phyloP scores from a whole-genome alignment of 2,329 filamentous ascomycete genomes.

The Epichloe brachyelytri region DNA sequence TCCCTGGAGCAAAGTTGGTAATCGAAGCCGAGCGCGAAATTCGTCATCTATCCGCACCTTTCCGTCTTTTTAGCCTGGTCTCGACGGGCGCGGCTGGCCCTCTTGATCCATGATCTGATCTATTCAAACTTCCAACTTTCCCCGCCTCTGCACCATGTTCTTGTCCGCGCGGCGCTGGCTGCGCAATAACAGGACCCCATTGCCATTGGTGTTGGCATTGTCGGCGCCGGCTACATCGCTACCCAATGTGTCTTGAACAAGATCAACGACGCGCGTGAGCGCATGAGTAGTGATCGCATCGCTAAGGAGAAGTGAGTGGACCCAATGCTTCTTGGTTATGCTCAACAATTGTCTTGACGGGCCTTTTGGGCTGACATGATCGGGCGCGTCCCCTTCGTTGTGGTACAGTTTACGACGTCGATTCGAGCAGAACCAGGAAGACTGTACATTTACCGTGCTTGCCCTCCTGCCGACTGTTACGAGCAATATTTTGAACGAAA shows the following conservation, averaged over 20 bases:
- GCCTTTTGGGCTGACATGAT: neutral
- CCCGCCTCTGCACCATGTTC: slow-evolving; percentile 33
- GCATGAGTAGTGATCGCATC: slow-evolving; percentile 91
- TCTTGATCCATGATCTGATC: slow-evolving; percentile 1
- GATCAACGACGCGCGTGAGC: slow-evolving; percentile 84
- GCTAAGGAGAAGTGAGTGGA: slow-evolving; percentile 83
- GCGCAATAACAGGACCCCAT: slow-evolving; percentile 79
- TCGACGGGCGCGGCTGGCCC: neutral
- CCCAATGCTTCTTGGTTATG: neutral
- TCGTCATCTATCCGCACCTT: neutral
- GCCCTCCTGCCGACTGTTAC: slow-evolving; percentile 86
- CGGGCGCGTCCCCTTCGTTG: neutral
- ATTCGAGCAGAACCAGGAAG: slow-evolving; percentile 98
- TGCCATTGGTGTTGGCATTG: slow-evolving; percentile 73
- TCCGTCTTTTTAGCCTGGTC: neutral
- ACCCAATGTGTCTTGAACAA: slow-evolving; percentile 88
- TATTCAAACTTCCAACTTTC: neutral
- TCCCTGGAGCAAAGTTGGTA: neutral
- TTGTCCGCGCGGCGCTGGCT: slow-evolving; percentile 78
- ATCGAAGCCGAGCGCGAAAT: neutral
- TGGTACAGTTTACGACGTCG: slow-evolving; percentile 66
- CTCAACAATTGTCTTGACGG: neutral
- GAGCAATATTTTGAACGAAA: slow-evolving; percentile 71
- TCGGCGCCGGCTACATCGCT: slow-evolving; percentile 82
- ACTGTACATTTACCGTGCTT: slow-evolving; percentile 96